These are phyloP conservation scores for Emericellopsis cladophorae DNA, from an alignment of 2,329 filamentous ascomycete genomes.

Conservation along the genomic window DNA sequence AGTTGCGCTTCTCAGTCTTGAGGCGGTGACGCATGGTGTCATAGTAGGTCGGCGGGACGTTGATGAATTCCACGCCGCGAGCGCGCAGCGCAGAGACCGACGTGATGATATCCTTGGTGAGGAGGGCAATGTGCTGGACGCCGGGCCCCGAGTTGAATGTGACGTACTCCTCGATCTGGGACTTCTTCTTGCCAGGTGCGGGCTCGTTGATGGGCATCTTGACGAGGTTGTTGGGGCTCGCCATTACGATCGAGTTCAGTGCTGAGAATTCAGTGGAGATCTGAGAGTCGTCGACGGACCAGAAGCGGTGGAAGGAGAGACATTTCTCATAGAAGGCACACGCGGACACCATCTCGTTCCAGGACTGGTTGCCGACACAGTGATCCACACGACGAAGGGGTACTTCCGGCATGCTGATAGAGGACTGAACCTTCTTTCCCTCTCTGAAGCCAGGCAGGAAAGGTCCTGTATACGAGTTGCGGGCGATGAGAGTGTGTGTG, in stretches of 20 bases:
- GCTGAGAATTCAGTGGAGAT: constrained; percentile 91
- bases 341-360: constrained; percentile 68
- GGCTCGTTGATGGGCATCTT: constrained; percentile 99
- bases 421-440: constrained; percentile 25
- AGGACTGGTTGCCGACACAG: constrained; percentile 94
- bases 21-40: constrained; percentile 61
- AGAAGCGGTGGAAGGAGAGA: constrained; percentile 92
- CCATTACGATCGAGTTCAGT: constrained; percentile 82
- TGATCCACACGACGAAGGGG: constrained; percentile 73
- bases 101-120: constrained; percentile 66
- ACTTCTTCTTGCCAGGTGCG: constrained; percentile 77
- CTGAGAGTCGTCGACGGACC: constrained; percentile 87
- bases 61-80: constrained; percentile 88
- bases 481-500: constrained; percentile 80
- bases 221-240: constrained; percentile 69
- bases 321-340: constrained; percentile 72
- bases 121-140: constrained; percentile 86
- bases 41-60: constrained; percentile 80
- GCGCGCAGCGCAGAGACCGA: constrained; percentile 68
- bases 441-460: constrained; percentile 77
- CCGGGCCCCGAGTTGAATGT: constrained; percentile 82
- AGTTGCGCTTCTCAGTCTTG: constrained; percentile 44
- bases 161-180: constrained; percentile 89
- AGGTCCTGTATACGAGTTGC: constrained; percentile 53
- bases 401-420: constrained; percentile 45